These are phyloP conservation scores for Alternaria ventricosa DNA, from an alignment of 2,329 filamentous ascomycete genomes.

Conservation along the genomic window DNA sequence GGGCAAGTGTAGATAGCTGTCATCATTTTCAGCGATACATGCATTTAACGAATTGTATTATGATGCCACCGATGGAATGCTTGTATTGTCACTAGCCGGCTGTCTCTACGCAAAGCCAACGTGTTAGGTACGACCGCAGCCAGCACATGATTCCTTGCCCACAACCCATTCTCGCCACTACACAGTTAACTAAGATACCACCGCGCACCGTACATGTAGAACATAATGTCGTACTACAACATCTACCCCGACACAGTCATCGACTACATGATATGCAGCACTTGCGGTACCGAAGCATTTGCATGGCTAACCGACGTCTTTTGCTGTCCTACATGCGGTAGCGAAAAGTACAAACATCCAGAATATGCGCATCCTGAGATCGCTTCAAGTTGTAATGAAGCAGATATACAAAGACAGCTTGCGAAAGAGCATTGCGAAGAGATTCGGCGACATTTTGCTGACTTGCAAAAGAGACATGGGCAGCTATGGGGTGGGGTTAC, in stretches of 20 bases:
- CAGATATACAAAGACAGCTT: background rate
- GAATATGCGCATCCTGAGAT: background rate
- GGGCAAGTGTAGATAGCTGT: background rate
- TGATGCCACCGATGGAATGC: background rate
- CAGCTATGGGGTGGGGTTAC: no score
- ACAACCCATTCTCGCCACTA: background rate
- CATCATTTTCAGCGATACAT: background rate
- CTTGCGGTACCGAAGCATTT: constrained; percentile 10
- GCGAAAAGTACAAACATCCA: background rate
- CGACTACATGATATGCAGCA: constrained; percentile 14
- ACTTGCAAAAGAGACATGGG: background rate
- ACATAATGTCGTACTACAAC: constrained; percentile 13
- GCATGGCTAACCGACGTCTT: constrained; percentile 21
- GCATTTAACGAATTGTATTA: background rate
- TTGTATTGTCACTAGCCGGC: background rate
- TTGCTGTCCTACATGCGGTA: constrained; percentile 13
- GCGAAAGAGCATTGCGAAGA: background rate
- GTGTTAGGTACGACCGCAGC: background rate
- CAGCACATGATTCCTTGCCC: background rate
- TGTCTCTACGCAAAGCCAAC: background rate
- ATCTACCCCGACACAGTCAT: constrained; percentile 7
- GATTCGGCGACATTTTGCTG: background rate
- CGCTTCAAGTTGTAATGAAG: background rate
- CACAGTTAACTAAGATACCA: background rate
- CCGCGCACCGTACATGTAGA: background rate